These are phyloP conservation scores for Rhexocercosporidium sp. DNA, from an alignment of 2,329 filamentous ascomycete genomes.

Conservation along the genomic window DNA sequence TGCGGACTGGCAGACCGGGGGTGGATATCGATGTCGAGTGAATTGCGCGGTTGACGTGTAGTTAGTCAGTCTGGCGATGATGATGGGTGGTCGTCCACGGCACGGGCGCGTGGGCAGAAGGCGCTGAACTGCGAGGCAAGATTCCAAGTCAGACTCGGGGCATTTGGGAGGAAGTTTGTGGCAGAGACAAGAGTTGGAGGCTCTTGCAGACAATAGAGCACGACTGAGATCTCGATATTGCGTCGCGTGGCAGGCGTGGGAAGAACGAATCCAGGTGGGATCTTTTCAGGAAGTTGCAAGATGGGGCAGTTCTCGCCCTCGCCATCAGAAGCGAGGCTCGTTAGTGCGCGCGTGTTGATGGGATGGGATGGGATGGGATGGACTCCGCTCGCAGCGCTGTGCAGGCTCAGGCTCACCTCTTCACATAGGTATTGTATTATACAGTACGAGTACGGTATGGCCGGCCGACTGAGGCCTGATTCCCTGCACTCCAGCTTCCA, in stretches of 20 bases:
- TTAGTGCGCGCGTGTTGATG: too few species aligned
- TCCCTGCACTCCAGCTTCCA: background rate
- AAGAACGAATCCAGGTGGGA: slow-evolving; percentile 12
- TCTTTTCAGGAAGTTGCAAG: slow-evolving; percentile 29
- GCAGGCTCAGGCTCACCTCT: background rate
- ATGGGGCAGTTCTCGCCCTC: slow-evolving; percentile 18
- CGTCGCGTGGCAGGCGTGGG: slow-evolving; percentile 7
- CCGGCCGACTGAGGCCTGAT: background rate
- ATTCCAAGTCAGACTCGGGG: slow-evolving; percentile 27
- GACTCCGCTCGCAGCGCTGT: background rate
- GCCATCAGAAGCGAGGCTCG: slow-evolving; percentile 16
- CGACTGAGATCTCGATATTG: slow-evolving; percentile 13
- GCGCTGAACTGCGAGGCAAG: slow-evolving; percentile 17
- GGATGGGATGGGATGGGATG: too few species aligned
- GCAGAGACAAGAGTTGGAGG: background rate
- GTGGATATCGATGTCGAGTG: slow-evolving; percentile 14
- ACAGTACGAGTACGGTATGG: too few species aligned
- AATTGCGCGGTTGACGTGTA: slow-evolving; percentile 27
- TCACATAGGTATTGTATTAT: too few species aligned
- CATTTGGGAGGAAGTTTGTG: slow-evolving; percentile 21
- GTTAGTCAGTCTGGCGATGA: slow-evolving; percentile 10
- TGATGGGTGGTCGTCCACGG: slow-evolving; percentile 24
- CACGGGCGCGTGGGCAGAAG: slow-evolving; percentile 25
- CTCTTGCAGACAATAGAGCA: slow-evolving; percentile 6
- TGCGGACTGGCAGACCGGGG: slow-evolving; percentile 16